Base-by-base conservation (phyloP, 2,329 filamentous ascomycete species). In the Penicillium sp. region DNA sequence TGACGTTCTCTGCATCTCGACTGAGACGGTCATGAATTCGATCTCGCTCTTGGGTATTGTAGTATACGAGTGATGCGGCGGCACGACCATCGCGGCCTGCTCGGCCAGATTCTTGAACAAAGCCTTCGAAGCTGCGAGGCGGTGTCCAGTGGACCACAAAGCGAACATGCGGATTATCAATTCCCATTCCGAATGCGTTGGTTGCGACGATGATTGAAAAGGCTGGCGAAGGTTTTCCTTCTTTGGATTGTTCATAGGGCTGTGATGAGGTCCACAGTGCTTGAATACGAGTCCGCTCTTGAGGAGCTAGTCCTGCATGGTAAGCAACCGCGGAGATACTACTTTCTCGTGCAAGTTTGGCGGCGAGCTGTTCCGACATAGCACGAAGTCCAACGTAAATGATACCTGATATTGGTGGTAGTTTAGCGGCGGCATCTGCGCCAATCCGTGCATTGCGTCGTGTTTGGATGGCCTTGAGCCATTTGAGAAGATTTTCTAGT, bases 171-270 rank as follows among this genome's bases (percentile, higher is more conserved):
- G 94, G 86, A 71, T 97, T 97, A 72, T 97, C 92, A 58, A 97
- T 97, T 21, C 93, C 93, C 93, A 97, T 97, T 2, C 93, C 93
- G 65, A 97, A 97, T 0, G 93, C 93, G 1, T 91, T 97, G 0
- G 93, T 97, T 1, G 93, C 93, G 23, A 97, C 91, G 54, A 97
- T 93, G 42, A 97, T 85, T 68, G 94, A 91, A 73, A 94, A 96
- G 1, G 88, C 88, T 21, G 82, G 79, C 68, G 58, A 46, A n/a
- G 55, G 56, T 18, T 60, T 58, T 12, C 62, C 56, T 26, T 58
- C 45, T 5, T 52, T 44, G 15, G 39, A 5, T 8, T 30, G 27
- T 37, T 48, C 29, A 1, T 23, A 24, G 2, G 58, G 44, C 20
- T 49, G 51, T 10, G 66, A 62, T 1, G 67, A 65, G 23, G 66